A percentile compares a stretch with the other conserved stretches of the same genome.
Conservation (phyloP, 1,284 basidiomycete genomes). For the Microbotryum lychnidis-dioicae region DNA sequence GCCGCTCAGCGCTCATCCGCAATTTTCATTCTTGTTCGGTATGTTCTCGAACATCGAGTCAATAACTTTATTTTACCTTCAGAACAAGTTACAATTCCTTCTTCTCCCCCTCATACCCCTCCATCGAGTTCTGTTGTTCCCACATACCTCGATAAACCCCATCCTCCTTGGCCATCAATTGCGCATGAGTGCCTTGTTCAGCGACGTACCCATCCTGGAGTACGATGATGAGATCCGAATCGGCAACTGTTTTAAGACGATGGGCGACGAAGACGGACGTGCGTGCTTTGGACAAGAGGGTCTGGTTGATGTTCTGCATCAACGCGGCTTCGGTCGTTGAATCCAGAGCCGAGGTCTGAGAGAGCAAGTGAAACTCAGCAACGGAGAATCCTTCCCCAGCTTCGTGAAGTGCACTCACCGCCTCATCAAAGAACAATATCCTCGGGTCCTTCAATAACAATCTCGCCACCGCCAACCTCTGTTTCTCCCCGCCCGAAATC, state of each 20-base stretch:
- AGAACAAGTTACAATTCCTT: background rate
- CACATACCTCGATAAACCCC: constrained; percentile 81
- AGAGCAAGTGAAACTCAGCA: background rate
- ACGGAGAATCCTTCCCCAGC: background rate
- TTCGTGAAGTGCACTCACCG: constrained; percentile 50
- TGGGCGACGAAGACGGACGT: constrained; percentile 96
- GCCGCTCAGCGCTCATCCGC: too few species aligned
- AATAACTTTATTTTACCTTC: too few species aligned
- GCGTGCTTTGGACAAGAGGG: constrained; percentile 63
- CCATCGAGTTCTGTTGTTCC: constrained; percentile 58
- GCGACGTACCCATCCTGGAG: constrained; percentile 73
- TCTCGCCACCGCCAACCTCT: constrained; percentile 85
- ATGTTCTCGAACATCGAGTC: too few species aligned
- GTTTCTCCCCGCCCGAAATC: constrained; percentile 98
- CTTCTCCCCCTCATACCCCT: background rate
- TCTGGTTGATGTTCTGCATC: constrained; percentile 85
- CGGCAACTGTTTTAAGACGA: constrained; percentile 73
- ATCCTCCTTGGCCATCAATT: constrained; percentile 55
- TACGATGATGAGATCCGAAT: constrained; percentile 87
- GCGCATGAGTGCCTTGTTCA: constrained; percentile 86
- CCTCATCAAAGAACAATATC: constrained; percentile 96
- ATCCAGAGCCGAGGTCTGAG: constrained; percentile 84
- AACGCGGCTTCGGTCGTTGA: constrained; percentile 88
- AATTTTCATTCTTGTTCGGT: too few species aligned
- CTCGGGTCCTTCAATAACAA: constrained; percentile 87